These are phyloP conservation scores for Cantharellus anzutake DNA, from an alignment of 768 basidiomycete species.

Conservation along the genomic window DNA sequence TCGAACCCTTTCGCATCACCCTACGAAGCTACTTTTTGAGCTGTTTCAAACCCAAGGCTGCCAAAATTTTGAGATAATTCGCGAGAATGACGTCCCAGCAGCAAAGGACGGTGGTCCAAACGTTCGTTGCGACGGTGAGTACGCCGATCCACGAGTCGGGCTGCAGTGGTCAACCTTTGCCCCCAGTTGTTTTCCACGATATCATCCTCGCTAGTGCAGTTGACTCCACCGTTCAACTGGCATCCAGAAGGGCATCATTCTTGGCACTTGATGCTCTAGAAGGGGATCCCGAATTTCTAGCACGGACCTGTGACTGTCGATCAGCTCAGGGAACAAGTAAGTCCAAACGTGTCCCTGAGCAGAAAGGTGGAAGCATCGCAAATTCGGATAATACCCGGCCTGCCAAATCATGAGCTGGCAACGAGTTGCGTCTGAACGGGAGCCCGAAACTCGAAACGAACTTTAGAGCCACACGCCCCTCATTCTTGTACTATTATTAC, in stretches of 20 bases:
- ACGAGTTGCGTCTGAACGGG: too few species aligned
- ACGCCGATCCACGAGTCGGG: slow-evolving; percentile 1
- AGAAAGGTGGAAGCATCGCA: neutral
- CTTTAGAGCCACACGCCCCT: too few species aligned
- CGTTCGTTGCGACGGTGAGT: slow-evolving; percentile 35
- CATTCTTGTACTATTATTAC: too few species aligned
- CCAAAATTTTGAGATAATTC: slow-evolving; percentile 36
- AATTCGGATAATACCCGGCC: too few species aligned
- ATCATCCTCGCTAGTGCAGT: slow-evolving; percentile 38
- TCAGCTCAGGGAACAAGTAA: slow-evolving; percentile 20
- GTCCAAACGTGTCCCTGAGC: neutral
- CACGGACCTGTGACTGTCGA: slow-evolving; percentile 50
- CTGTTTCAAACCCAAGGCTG: slow-evolving; percentile 55
- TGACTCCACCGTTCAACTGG: slow-evolving; percentile 23
- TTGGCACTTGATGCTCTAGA: slow-evolving; percentile 53
- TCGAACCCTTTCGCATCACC: slow-evolving; percentile 55
- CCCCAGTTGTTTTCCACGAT: slow-evolving; percentile 49
- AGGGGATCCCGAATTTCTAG: slow-evolving; percentile 40
- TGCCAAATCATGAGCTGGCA: too few species aligned
- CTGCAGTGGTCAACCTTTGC: neutral
- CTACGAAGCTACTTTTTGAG: slow-evolving; percentile 56
- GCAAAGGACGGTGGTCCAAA: slow-evolving; percentile 18
- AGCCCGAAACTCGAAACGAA: too few species aligned
- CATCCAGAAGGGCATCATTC: slow-evolving; percentile 32
- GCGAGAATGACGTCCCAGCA: slow-evolving; percentile 10